Percentiles rank a stretch among this genome's conserved stretches.
These are phyloP conservation scores for Mucor ambiguus DNA, from an alignment of 371 early-diverging fungal species.

Conservation along the genomic window DNA sequence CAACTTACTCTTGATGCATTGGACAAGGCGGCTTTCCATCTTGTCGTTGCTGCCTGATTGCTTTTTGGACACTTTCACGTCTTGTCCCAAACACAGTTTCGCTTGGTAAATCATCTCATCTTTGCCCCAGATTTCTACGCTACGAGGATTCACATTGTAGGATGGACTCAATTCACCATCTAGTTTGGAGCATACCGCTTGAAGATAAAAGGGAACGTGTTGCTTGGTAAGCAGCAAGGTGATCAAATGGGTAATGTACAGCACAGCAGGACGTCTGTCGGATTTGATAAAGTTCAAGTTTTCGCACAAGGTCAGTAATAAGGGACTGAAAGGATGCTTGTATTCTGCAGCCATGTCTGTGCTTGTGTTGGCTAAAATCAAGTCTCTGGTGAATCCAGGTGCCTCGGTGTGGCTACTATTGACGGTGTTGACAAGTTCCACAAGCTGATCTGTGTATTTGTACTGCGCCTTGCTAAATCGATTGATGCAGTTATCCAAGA, in stretches of 20 bases:
- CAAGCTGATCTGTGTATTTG: slow-evolving; percentile 63
- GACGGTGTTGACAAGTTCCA: slow-evolving; percentile 34
- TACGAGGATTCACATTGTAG: not conserved
- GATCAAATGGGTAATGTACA: slow-evolving; percentile 43
- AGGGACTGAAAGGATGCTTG: slow-evolving; percentile 60
- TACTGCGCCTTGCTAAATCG: slow-evolving; percentile 64
- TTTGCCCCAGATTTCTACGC: slow-evolving; percentile 14
- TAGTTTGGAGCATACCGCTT: slow-evolving; percentile 18
- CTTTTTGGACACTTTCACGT: not conserved
- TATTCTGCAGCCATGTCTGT: slow-evolving; percentile 19
- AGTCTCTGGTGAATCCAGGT: not conserved
- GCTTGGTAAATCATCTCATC: slow-evolving; percentile 26
- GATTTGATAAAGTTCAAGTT: slow-evolving; percentile 50
- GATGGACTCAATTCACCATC: slow-evolving; percentile 7
- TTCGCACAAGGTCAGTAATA: slow-evolving; percentile 56
- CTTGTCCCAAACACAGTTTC: slow-evolving; percentile 17
- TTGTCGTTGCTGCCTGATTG: not conserved
- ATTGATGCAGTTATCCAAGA: slow-evolving; percentile 66
- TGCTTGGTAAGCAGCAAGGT: slow-evolving; percentile 40
- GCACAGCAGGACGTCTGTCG: slow-evolving; percentile 39
- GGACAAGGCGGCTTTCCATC: not conserved
- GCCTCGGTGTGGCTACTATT: not conserved
- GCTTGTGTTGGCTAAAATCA: not conserved
- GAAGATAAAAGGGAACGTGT: slow-evolving; percentile 34
- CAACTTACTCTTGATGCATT: slow-evolving; percentile 7